phyloP scores from a whole-genome alignment of 129 eudicot genomes.

The Gnaphalium uliginosum region DNA sequence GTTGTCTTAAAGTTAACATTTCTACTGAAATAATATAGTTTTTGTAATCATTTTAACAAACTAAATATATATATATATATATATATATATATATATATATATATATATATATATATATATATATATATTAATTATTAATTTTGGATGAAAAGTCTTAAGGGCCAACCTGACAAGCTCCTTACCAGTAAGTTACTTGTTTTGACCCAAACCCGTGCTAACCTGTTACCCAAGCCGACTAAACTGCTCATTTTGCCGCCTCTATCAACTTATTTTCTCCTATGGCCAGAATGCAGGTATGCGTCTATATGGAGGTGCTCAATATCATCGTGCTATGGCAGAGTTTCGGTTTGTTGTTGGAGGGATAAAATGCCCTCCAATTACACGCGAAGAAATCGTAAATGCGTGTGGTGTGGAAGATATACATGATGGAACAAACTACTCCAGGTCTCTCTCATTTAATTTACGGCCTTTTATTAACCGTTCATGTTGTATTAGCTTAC shows the following conservation, averaged over 20 bases:
- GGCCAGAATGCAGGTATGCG: conserved; percentile 95
- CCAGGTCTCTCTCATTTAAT: conserved; percentile 46
- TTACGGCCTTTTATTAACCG: conserved; percentile 6
- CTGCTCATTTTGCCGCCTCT: not conserved
- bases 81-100: too few species aligned
- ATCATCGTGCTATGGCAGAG: conserved; percentile 99
- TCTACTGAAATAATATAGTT: too few species aligned
- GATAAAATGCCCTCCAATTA: conserved; percentile 90
- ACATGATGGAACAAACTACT: conserved; percentile 98
- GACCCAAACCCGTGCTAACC: too few species aligned
- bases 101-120: too few species aligned
- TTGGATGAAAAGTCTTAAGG: not conserved
- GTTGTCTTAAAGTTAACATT: too few species aligned
- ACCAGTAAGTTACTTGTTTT: too few species aligned
- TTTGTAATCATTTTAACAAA: too few species aligned
- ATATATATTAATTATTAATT: too few species aligned
- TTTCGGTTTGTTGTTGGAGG: conserved; percentile 99
- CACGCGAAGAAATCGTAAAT: conserved; percentile 99
- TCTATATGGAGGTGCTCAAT: conserved; percentile 98
- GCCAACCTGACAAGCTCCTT: not conserved
- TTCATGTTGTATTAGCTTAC: conserved; percentile 3
- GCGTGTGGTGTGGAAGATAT: conserved; percentile 99
- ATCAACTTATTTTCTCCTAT: conserved; percentile 1
- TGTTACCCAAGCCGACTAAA: too few species aligned
- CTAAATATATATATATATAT: too few species aligned